A percentile compares a stretch with the other conserved stretches of the same genome.
phyloP scores from a whole-genome alignment of 441 rosid genomes.

The Bocquillonia castaneifolia region DNA sequence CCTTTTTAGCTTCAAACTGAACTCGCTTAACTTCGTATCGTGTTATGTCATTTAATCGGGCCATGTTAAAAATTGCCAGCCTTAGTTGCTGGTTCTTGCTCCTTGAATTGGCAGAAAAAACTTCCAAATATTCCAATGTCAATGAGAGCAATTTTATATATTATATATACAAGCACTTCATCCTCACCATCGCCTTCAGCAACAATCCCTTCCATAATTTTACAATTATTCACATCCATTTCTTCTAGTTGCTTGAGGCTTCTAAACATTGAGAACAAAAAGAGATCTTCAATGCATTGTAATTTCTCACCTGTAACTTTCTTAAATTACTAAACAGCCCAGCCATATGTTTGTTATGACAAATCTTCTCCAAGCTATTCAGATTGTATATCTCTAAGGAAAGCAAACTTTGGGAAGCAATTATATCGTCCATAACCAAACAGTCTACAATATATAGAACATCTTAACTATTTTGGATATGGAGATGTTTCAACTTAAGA shows the following conservation, averaged over 20 bases:
- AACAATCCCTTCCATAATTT: slow-evolving; percentile 16
- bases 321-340: slow-evolving; percentile 12
- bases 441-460: slow-evolving; percentile 7
- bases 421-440: not conserved
- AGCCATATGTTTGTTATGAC: not conserved
- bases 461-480: slow-evolving; percentile 1
- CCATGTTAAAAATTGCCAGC: no score
- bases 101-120: not conserved
- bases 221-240: not conserved
- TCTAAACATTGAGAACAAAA: slow-evolving; percentile 15
- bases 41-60: no score
- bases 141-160: not conserved
- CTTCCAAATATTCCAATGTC: not conserved
- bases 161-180: not conserved
- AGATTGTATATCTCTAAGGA: not conserved
- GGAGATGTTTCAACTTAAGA: slow-evolving; percentile 18
- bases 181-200: not conserved
- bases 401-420: slow-evolving; percentile 10
- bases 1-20: no score
- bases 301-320: not conserved
- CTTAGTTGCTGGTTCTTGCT: no score
- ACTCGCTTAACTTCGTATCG: not conserved
- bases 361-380: slow-evolving; percentile 9
- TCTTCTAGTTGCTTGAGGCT: slow-evolving; percentile 17
- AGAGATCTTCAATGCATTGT: slow-evolving; percentile 17